Base-by-base conservation (phyloP, 352 stramenopile species). In the Pythium sukuiense region DNA sequence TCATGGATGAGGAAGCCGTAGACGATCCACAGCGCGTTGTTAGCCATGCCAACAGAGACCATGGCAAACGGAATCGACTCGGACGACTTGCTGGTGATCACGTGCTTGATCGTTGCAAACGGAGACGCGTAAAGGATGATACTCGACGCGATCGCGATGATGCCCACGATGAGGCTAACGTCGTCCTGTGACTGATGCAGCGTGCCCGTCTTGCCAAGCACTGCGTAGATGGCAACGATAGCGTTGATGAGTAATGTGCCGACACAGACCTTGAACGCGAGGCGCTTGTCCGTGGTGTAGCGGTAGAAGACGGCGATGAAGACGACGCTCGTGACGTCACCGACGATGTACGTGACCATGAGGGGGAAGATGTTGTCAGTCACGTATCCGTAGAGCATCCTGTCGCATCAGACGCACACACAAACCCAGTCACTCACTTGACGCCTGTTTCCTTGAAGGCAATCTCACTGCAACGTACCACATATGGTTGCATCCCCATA, bases 11-110 rank as follows among this genome's bases (percentile, higher is more conserved):
- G 65, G 37, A 70, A 52, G 32, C 78, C 80, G 73, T 92, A 93
- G 56, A 87, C 66, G 48, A 89, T 70, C 85, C 85, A 93, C n/a
- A 91, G 64, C 14, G 73, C 58, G 66, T 92, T 93, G 80, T 92
- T 93, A 57, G 81, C 60, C n/a, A 77, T 54, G 2, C 81, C 85
- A 14, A 81, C 74, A 43, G 84, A 30, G 45, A 86, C 79, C 81
- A 93, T 89, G 1, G 72, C 65, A 50, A 91, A 79, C 27, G 76
- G 79, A 52, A 93, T 77, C 24, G 79, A 92, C 30, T 50, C 74
- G 7, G 78, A 85, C 14, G 80, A 88, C 45, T 77, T 76, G 33
- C 75, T 81, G 41, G 73, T 67, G 52, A 90, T 26, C 16, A 90
- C 83, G 9, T 78, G 59, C 59, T 74, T 79, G 69, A 92, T 81